phyloP scores from a whole-genome alignment of 768 basidiomycete species.

The Naganishia friedmannii region DNA sequence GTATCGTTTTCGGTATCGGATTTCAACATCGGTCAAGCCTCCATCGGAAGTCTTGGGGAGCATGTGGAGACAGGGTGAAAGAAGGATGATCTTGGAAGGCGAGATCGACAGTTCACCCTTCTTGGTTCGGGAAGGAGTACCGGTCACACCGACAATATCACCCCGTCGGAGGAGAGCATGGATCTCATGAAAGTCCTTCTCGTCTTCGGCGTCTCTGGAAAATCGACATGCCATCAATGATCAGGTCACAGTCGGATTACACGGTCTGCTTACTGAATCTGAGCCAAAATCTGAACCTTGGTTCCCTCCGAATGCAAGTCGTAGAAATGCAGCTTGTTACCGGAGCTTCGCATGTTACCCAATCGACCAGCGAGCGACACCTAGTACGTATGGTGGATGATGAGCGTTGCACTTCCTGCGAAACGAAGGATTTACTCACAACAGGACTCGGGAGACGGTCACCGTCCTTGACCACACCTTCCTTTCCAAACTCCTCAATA shows the following conservation, averaged over 20 bases:
- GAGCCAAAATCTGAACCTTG: conserved; percentile 94
- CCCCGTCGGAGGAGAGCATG: conserved; percentile 91
- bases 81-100: conserved; percentile 74
- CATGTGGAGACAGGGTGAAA: conserved; percentile 94
- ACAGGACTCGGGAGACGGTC: conserved; percentile 61
- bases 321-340: conserved; percentile 85
- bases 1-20: conserved; percentile 96
- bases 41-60: conserved; percentile 80
- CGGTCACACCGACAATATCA: conserved; percentile 90
- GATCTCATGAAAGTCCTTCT: conserved; percentile 61
- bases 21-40: conserved; percentile 95
- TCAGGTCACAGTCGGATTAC: not conserved
- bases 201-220: conserved; percentile 49
- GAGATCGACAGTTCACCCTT: conserved; percentile 91
- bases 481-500: conserved; percentile 68
- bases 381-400: conserved; percentile 23
- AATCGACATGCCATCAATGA: not conserved
- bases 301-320: conserved; percentile 87
- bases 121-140: conserved; percentile 84
- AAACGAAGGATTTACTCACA: conserved; percentile 49
- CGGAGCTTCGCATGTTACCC: conserved; percentile 78
- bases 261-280: conserved; percentile 62
- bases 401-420: not conserved
- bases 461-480: conserved; percentile 68
- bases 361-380: conserved; percentile 79